Conservation (phyloP, 768 basidiomycete genomes). For the Boletales sp. region DNA sequence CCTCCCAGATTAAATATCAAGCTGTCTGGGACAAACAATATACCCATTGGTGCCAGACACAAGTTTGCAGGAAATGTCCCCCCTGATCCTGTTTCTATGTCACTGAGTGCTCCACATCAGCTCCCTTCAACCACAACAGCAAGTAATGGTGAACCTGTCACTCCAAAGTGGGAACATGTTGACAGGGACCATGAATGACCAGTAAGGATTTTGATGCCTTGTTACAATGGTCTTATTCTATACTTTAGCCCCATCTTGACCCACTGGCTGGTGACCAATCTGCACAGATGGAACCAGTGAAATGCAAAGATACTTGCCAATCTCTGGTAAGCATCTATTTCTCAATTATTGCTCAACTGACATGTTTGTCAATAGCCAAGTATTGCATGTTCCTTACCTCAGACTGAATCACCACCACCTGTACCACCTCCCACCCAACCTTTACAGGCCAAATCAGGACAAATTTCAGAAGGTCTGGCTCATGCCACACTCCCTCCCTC, state of each 20-base stretch:
- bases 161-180: constrained; percentile 12
- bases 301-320: constrained; percentile 8
- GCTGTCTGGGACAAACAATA: constrained; percentile 32
- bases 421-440: constrained; percentile 3
- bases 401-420: constrained; percentile 14
- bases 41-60: constrained; percentile 27
- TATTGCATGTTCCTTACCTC: constrained; percentile 2
- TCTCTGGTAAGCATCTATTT: constrained; percentile 18
- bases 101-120: constrained; percentile 2
- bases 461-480: constrained; percentile 11
- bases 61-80: constrained; percentile 18
- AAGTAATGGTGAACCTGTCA: constrained; percentile 19
- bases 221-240: constrained; percentile 4
- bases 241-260: constrained; percentile 19
- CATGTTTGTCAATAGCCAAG: constrained; percentile 7
- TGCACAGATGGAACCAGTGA: background rate
- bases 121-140: constrained; percentile 4
- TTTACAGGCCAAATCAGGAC: constrained; percentile 14
- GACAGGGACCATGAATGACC: constrained; percentile 21
- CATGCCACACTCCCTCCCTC: constrained; percentile 27
- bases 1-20: constrained; percentile 19
- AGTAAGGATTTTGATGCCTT: constrained; percentile 3
- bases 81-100: background rate
- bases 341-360: background rate
- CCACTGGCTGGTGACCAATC: constrained; percentile 2